Percentiles rank a stretch among this genome's conserved stretches.
Evolutionary conservation across 2,329 filamentous ascomycete species (phyloP).

Genomic region (Penicillium carneum): DNA sequence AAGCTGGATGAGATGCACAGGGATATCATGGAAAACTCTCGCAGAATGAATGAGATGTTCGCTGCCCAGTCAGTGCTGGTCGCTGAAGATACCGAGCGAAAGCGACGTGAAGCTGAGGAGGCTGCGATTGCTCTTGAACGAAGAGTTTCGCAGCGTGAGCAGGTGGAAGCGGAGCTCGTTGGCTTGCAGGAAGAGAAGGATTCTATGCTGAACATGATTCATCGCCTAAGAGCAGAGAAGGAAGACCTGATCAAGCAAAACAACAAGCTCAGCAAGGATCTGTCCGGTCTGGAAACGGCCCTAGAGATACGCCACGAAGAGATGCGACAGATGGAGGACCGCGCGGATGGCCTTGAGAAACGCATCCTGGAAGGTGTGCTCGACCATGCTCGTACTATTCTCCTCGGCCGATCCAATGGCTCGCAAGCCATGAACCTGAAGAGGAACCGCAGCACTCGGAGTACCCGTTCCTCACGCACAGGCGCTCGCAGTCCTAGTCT

Average conservation of each 20-base stretch:
- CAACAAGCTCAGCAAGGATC: slow-evolving; percentile 79
- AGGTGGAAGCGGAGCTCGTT: slow-evolving; percentile 62
- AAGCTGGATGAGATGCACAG: slow-evolving; percentile 88
- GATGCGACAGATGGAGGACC: slow-evolving; percentile 85
- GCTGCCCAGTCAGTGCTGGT: slow-evolving; percentile 57
- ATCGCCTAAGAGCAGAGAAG: slow-evolving; percentile 55
- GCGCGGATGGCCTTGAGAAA: slow-evolving; percentile 87
- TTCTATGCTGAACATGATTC: slow-evolving; percentile 65
- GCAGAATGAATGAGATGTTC: slow-evolving; percentile 79
- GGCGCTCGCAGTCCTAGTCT: slow-evolving; percentile 45
- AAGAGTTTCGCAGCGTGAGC: slow-evolving; percentile 70
- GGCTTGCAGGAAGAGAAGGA: slow-evolving; percentile 67
- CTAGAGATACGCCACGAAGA: slow-evolving; percentile 88
- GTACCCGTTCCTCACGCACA: slow-evolving; percentile 47
- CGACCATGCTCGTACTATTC: slow-evolving; percentile 82
- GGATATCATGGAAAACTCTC: slow-evolving; percentile 82
- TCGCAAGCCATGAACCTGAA: slow-evolving; percentile 60
- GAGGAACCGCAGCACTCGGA: slow-evolving; percentile 51
- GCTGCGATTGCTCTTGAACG: slow-evolving; percentile 81
- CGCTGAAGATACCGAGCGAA: slow-evolving; percentile 78
- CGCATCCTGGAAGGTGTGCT: slow-evolving; percentile 94
- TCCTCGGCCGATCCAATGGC: slow-evolving; percentile 76
- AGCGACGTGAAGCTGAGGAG: slow-evolving; percentile 80
- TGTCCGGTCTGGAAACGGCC: slow-evolving; percentile 89
- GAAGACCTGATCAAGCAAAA: slow-evolving; percentile 80